Evolutionary conservation across 2,329 filamentous ascomycete species (phyloP), one percentile per base, ranked within the genome.

Genomic region (Monilinia aucupariae): DNA sequence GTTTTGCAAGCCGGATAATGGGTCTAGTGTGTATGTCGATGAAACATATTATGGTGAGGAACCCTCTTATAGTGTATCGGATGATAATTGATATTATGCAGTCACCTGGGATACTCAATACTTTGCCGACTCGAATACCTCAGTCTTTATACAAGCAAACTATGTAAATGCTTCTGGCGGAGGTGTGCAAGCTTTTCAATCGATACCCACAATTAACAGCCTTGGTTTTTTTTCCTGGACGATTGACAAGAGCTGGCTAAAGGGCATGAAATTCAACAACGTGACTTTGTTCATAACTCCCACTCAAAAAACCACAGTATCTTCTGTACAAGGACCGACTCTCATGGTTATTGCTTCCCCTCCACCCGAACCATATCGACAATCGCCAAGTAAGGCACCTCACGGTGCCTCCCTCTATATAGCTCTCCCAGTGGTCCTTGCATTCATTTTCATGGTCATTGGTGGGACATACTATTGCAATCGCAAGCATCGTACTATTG

Each of bases 31-130:
- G 10, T 70, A 70, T 32, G 65, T 72, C 20, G 71, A 68, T 27
- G 62, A 68, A 17, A 72, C 68, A 61, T 73, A 72, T 59, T 73
- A 73, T 64, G 67, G 71, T 73, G 45, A 43, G 25, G 17, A 32
- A 3, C 34, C 15, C 47, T 20, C 10, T 12, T 2, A 20, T 45
- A 13, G n/a, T 54, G 3, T 59, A 65, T 32, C 64, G 32, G 27
- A 1, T 10, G 9, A 22, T 61, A 13, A 27, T 37, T 63, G 30
- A 59, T n/a, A 51, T 25, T 5, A 15, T 17, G 10, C n/a, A 73
- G 71, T 73, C 34, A 73, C 71, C 10, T 73, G 72, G 72, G 71
- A 73, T 47, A 65, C 67, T 4, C 65, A 55, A 25, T 72, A 64
- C 56, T 70, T 70, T 43, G 37, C 66, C 8, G 37, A 60, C 22